These are phyloP conservation scores for Spizellomyces sp. DNA, from an alignment of 192 early-diverging fungal genomes.

Conservation along the genomic window DNA sequence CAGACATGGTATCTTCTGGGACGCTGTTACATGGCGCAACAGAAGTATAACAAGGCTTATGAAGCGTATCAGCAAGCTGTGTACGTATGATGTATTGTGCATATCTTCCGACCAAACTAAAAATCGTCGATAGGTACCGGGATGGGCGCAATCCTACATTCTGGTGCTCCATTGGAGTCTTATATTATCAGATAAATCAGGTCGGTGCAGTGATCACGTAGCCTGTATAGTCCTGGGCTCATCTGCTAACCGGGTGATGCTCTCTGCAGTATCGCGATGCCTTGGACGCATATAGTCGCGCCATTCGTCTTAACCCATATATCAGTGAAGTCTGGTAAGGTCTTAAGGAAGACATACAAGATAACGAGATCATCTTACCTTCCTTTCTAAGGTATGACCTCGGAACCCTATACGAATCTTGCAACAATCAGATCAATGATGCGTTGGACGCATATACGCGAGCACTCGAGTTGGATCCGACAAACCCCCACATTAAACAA, in stretches of 20 bases:
- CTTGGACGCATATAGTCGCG: conserved; percentile 94
- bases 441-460: conserved; percentile 96
- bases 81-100: conserved; percentile 20
- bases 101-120: background rate
- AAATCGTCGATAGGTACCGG: conserved; percentile 52
- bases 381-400: conserved; percentile 68
- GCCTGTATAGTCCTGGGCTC: conserved; percentile 11
- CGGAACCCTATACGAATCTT: conserved; percentile 94
- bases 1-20: conserved; percentile 96
- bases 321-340: conserved; percentile 94
- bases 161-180: conserved; percentile 98
- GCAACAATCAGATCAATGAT: conserved; percentile 96
- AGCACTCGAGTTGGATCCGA: conserved; percentile 89
- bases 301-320: conserved; percentile 90
- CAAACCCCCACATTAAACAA: conserved; percentile 86
- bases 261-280: conserved; percentile 91
- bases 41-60: conserved; percentile 93
- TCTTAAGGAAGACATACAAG: background rate
- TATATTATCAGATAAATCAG: conserved; percentile 96
- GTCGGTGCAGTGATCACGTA: background rate
- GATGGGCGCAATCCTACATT: conserved; percentile 94
- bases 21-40: conserved; percentile 94
- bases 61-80: conserved; percentile 98
- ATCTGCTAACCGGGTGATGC: background rate
- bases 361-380: conserved; percentile 24